A percentile compares a stretch with the other conserved stretches of the same genome.
Evolutionary conservation across 2,329 filamentous ascomycete genomes (phyloP).

Genomic region (Emergomyces pasteurianus): DNA sequence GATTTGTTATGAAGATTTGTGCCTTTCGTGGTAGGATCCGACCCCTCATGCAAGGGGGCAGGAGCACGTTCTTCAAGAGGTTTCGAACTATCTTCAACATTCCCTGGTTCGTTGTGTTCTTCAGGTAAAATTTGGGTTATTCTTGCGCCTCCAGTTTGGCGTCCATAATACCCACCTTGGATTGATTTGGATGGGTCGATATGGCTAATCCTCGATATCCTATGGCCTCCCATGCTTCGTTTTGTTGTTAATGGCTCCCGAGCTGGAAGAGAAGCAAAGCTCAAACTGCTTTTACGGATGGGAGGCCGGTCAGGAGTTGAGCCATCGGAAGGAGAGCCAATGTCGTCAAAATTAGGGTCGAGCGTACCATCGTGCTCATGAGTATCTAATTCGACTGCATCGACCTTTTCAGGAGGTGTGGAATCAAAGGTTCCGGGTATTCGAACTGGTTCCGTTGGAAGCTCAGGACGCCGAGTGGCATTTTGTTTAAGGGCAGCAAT

Average conservation of each 20-base stretch:
- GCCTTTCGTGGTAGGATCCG: constrained; percentile 38
- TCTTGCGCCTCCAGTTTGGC: constrained; percentile 53
- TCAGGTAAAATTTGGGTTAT: constrained; percentile 22
- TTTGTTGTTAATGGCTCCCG: constrained; percentile 76
- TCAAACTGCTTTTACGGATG: constrained; percentile 86
- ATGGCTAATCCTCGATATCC: constrained; percentile 66
- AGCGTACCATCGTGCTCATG: constrained; percentile 20
- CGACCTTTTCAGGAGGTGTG: constrained; percentile 6
- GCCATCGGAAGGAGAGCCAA: constrained; percentile 36
- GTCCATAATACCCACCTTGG: constrained; percentile 62
- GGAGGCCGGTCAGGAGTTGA: constrained; percentile 47
- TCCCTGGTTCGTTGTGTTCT: constrained; percentile 30
- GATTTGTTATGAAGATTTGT: constrained; percentile 64
- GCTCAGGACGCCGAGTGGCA: background rate
- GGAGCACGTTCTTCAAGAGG: constrained; percentile 40
- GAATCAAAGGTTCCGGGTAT: background rate
- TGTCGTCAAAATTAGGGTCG: constrained; percentile 31
- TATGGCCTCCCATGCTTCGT: constrained; percentile 62
- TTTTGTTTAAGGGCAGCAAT: background rate
- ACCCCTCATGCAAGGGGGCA: constrained; percentile 38
- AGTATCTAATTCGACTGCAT: constrained; percentile 12
- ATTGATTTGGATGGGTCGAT: constrained; percentile 48
- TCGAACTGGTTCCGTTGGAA: background rate
- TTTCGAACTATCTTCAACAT: constrained; percentile 36
- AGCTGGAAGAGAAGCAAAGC: constrained; percentile 84